Base-by-base conservation (phyloP, 495 filamentous ascomycete genomes). In the Podospora sp. region DNA sequence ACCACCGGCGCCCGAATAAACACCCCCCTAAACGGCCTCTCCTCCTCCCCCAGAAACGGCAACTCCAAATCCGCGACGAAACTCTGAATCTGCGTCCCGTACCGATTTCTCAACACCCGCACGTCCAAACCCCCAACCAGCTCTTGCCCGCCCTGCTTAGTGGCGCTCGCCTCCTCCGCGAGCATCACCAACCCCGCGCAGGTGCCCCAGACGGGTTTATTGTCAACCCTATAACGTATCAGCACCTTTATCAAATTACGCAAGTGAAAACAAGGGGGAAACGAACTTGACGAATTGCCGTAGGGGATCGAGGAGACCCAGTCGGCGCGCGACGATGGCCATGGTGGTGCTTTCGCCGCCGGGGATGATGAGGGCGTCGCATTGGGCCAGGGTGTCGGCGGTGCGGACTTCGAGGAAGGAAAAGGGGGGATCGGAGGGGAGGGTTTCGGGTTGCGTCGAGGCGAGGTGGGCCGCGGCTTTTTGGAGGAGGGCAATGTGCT, bases 1-100 rank as follows among this genome's bases (percentile, higher is more conserved):
- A 99, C 96, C 1, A 98, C 88, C 0, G 95, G 95, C 20, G 95
- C 96, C 0, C 95, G 86, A 66, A 99, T 99, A 76, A 99, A 99
- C 33, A 99, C 90, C 0, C 89, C 91, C 20, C 86, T 84, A 76
- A 96, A 99, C 0, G 88, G 84, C 46, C 58, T 26, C 1, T 69
- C 66, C 6, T 69, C 27, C 24, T 68, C 65, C 3, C 80, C 80
- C 16, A 97, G 81, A 74, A 97, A 97, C 0, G 88, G 87, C 52
- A 99, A 78, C 33, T 89, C 80, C 25, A 98, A 72, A 46, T 90
- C 86, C 1, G 89, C 88, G 71, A 94, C 88, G 76, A 99, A 99
- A 72, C 92, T 96, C 79, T 99, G 93, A 26, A 90, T 87, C 79
- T 99, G 95, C 58, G 96, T 86, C 22, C 95, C 95, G 74, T 97